Evolutionary conservation across 495 filamentous ascomycete genomes (phyloP), one percentile per base, ranked within the genome.

Genomic region (Penicillium diatomitis): DNA sequence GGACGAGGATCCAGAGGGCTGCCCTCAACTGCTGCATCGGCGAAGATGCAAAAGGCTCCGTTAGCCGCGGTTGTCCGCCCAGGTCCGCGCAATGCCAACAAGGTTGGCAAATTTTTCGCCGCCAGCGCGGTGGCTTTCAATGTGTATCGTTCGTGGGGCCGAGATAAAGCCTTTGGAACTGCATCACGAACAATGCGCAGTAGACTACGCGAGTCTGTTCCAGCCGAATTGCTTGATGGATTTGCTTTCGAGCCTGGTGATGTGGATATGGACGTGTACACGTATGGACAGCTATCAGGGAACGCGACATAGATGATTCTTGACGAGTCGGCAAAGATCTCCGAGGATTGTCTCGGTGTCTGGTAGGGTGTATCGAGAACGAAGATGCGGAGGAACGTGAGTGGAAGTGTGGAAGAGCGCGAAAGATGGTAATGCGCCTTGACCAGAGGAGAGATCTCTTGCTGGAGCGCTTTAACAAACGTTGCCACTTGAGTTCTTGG

Each of bases 381-480:
- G 52, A 85, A 85, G 32, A 94, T 79, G 31, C 88, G 81, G 8
- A 95, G 68, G 12, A 94, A 69, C 2, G 84, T 77, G 0, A 94
- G 64, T 1, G 84, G 81, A 2, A 87, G 69, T 0, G 69, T 63
- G 27, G 75, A 70, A 29, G 84, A 80, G 8, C 81, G 77, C 44
- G 83, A 75, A 33, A 90, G 73, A 54, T 84, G 82, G 64, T 85
- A 90, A 63, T 92, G 87, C 8, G 85, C 84, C 57, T 88, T 90
- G 30, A 88, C 75, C 40, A 91, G 70, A 3, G 87, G 86, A 1
- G 82, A 68, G 10, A 89, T 71, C 52, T 88, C 81, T 35, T 71
- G 65, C 49, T 88, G 82, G n/a, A 95, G 79, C 46, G 80, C 80
- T 38, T 70, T 75, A 2, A 91, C 68, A 57, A 94, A 94, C 6